Evolutionary conservation across 2,329 filamentous ascomycete genomes (phyloP).

Genomic region (Fusarium buharicum): DNA sequence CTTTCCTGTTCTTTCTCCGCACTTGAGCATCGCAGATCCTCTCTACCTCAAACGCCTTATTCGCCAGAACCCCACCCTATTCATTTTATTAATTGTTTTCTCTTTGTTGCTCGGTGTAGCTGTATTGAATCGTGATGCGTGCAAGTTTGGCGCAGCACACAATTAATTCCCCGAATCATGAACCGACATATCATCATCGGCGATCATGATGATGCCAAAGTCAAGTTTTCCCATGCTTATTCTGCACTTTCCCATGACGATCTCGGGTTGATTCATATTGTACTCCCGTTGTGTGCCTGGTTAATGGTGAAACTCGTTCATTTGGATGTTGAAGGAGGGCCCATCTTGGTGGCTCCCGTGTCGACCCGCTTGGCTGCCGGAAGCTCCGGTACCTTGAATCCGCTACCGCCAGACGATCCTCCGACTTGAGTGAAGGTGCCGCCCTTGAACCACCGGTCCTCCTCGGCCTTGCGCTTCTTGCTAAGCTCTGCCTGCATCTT

Average conservation of each 20-base stretch:
- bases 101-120: slow-evolving; percentile 13
- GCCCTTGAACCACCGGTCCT: slow-evolving; percentile 96
- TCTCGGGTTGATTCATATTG: not conserved
- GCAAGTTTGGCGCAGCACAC: not conserved
- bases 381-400: slow-evolving; percentile 84
- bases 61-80: slow-evolving; percentile 29
- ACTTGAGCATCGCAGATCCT: slow-evolving; percentile 12
- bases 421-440: slow-evolving; percentile 95
- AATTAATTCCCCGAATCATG: slow-evolving; percentile 10
- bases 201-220: slow-evolving; percentile 37
- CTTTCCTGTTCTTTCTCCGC: slow-evolving; percentile 18
- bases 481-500: slow-evolving; percentile 88
- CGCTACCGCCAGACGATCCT: slow-evolving; percentile 61
- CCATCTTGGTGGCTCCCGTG: slow-evolving; percentile 52
- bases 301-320: slow-evolving; percentile 13
- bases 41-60: slow-evolving; percentile 38
- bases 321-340: slow-evolving; percentile 47
- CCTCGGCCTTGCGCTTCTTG: slow-evolving; percentile 91
- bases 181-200: slow-evolving; percentile 16
- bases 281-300: not conserved
- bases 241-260: slow-evolving; percentile 31
- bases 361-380: slow-evolving; percentile 77
- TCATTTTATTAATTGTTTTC: not conserved
- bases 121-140: slow-evolving; percentile 4
- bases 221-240: slow-evolving; percentile 24